Conservation (phyloP, 2,329 filamentous ascomycete genomes). For the Mollisiaceae sp. region DNA sequence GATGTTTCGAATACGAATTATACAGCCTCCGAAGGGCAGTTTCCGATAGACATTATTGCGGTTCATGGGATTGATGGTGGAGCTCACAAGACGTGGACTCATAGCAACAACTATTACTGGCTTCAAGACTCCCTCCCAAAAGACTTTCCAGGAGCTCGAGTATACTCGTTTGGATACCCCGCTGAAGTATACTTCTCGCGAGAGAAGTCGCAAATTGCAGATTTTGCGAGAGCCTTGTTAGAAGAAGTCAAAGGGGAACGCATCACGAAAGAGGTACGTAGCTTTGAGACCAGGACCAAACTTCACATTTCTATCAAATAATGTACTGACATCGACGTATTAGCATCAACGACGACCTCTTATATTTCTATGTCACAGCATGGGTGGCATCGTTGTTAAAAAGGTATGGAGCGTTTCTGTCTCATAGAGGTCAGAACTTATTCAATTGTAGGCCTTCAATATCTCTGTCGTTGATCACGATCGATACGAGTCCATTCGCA, state of each 20-base stretch:
- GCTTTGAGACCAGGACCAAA: neutral
- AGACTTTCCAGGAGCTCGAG: constrained; percentile 29
- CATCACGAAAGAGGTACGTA: neutral
- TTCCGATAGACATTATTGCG: constrained; percentile 29
- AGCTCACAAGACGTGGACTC: constrained; percentile 35
- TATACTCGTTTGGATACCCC: constrained; percentile 36
- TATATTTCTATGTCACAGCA: constrained; percentile 35
- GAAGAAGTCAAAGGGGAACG: constrained; percentile 19
- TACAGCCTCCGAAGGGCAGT: neutral
- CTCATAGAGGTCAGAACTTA: neutral
- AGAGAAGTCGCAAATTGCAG: constrained; percentile 24
- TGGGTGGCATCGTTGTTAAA: constrained; percentile 34
- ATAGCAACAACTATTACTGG: constrained; percentile 29
- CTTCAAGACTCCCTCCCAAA: constrained; percentile 31
- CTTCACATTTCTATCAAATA: neutral
- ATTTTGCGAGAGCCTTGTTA: constrained; percentile 26
- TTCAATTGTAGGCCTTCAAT: constrained; percentile 21
- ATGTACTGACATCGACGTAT: neutral
- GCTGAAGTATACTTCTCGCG: constrained; percentile 26
- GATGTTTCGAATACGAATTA: neutral
- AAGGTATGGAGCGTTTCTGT: constrained; percentile 14
- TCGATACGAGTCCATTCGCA: constrained; percentile 33
- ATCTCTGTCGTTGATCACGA: neutral
- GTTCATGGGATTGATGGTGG: constrained; percentile 32
- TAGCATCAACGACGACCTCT: constrained; percentile 21